A percentile compares a stretch with the other conserved stretches of the same genome.
phyloP scores from a whole-genome alignment of 2,329 filamentous ascomycete species.

The Blumeriella jaapii region DNA sequence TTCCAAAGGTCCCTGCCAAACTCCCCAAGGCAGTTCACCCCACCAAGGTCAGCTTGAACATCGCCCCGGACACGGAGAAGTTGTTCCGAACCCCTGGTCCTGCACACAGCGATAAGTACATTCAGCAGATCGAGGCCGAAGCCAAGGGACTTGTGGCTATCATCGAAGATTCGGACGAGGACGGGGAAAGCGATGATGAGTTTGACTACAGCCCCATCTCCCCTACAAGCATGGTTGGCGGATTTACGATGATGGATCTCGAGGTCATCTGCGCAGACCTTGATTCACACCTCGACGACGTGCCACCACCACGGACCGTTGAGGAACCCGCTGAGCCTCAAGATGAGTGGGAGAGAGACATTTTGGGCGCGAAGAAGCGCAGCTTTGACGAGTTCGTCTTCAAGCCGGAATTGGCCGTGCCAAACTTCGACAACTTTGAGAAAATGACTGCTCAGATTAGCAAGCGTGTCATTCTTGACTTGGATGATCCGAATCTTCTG shows the following conservation, averaged over 20 bases:
- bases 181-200: constrained; percentile 35
- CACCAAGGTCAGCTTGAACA: constrained; percentile 78
- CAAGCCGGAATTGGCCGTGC: constrained; percentile 48
- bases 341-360: constrained; percentile 53
- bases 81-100: constrained; percentile 65
- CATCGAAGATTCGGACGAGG: constrained; percentile 30
- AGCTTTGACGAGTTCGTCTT: constrained; percentile 48
- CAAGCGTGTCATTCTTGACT: constrained; percentile 70
- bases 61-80: constrained; percentile 78
- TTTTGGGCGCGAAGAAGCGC: constrained; percentile 47
- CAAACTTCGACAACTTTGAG: constrained; percentile 73
- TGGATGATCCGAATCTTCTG: constrained; percentile 79
- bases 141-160: constrained; percentile 36
- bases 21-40: constrained; percentile 73
- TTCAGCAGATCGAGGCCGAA: constrained; percentile 42
- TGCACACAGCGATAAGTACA: constrained; percentile 39
- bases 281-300: constrained; percentile 47
- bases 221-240: constrained; percentile 54
- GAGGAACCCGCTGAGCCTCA: constrained; percentile 35
- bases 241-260: constrained; percentile 69
- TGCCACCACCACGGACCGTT: constrained; percentile 9
- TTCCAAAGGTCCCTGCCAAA: constrained; percentile 68
- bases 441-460: constrained; percentile 59
- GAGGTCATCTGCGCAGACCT: constrained; percentile 81
- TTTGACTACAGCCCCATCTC: constrained; percentile 40